Evolutionary conservation across 495 filamentous ascomycete species (phyloP).

Genomic region (Penicillium goetzii): DNA sequence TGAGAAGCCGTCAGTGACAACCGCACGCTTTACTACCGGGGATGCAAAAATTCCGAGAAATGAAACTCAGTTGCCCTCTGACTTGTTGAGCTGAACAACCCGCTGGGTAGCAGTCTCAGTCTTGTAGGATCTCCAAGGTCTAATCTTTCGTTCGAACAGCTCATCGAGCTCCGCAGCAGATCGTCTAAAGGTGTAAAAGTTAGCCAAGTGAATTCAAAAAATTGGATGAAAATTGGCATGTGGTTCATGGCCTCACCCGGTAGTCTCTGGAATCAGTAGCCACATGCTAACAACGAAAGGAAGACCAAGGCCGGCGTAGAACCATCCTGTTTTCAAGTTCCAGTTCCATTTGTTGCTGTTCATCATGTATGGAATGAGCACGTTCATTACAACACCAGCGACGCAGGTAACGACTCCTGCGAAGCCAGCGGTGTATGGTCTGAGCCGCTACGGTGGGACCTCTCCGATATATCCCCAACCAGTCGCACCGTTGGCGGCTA

Average conservation of each 20-base stretch:
- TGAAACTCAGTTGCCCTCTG: background rate
- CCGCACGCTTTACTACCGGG: background rate
- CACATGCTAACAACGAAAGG: background rate
- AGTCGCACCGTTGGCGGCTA: background rate
- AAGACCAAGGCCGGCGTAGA: background rate
- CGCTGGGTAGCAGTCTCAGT: background rate
- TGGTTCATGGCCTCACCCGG: background rate
- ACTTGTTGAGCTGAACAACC: background rate
- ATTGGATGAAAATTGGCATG: background rate
- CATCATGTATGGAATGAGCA: background rate
- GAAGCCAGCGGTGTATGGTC: background rate
- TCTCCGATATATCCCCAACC: background rate
- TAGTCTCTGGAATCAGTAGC: background rate
- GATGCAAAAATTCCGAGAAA: background rate
- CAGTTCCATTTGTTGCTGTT: background rate
- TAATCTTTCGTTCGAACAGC: background rate
- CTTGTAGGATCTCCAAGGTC: background rate
- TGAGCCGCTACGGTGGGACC: background rate
- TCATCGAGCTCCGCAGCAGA: slow-evolving; percentile 2
- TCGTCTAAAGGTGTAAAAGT: background rate
- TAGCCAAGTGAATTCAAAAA: background rate
- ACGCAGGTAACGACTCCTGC: background rate
- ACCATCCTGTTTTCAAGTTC: background rate
- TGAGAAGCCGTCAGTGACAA: background rate
- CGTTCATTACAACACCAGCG: background rate